phyloP scores from a whole-genome alignment of 805 yeast genomes.

The Candida silvicultrix region DNA sequence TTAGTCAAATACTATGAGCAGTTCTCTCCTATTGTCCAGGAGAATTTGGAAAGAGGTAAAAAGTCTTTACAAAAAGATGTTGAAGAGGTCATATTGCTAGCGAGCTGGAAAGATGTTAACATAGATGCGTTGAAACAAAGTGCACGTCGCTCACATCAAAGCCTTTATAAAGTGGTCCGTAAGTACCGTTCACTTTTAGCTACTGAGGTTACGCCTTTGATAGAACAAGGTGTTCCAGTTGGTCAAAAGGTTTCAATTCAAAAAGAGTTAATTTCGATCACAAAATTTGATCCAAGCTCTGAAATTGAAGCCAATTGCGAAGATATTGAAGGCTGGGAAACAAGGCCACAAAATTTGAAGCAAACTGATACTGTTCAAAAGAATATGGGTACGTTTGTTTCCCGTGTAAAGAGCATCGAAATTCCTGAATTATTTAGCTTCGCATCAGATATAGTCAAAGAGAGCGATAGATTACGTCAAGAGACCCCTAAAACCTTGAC shows the following conservation, averaged over 20 bases:
- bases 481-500: slow-evolving; percentile 73
- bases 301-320: neutral
- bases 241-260: slow-evolving; percentile 10
- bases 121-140: slow-evolving; percentile 91
- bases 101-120: slow-evolving; percentile 97
- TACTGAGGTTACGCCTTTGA: slow-evolving; percentile 42
- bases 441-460: slow-evolving; percentile 47
- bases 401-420: slow-evolving; percentile 24
- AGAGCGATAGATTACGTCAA: slow-evolving; percentile 55
- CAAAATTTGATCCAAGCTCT: slow-evolving; percentile 2
- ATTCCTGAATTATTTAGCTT: slow-evolving; percentile 47
- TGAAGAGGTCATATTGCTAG: slow-evolving; percentile 76
- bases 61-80: slow-evolving; percentile 69
- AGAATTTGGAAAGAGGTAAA: slow-evolving; percentile 37
- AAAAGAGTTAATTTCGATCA: slow-evolving; percentile 4
- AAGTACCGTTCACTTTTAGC: slow-evolving; percentile 66
- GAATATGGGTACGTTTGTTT: slow-evolving; percentile 48
- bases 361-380: slow-evolving; percentile 42
- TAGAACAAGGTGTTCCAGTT: slow-evolving; percentile 54
- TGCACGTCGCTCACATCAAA: slow-evolving; percentile 82
- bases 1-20: slow-evolving; percentile 61
- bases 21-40: slow-evolving; percentile 45
- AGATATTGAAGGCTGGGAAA: slow-evolving; percentile 39
- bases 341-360: slow-evolving; percentile 51
- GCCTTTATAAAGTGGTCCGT: slow-evolving; percentile 74